A percentile compares a stretch with the other conserved stretches of the same genome.
Evolutionary conservation across 2,329 filamentous ascomycete genomes (phyloP).

Genomic region (Paracorniculantispora psalliotae): DNA sequence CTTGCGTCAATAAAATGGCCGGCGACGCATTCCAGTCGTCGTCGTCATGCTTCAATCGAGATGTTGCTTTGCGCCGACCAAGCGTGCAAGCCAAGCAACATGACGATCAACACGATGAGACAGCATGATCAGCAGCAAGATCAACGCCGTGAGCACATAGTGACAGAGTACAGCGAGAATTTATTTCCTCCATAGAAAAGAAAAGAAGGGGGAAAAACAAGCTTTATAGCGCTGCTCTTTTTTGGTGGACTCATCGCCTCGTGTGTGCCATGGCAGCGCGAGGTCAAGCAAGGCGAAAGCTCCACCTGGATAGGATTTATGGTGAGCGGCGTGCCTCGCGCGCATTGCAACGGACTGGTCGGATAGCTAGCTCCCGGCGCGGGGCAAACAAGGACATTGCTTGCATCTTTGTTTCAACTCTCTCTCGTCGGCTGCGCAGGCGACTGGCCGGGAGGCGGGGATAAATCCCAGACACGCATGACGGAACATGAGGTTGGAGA

Average conservation of each 20-base stretch:
- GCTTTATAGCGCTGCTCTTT: background rate
- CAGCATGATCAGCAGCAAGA: background rate
- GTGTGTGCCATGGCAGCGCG: too few relatives aligned
- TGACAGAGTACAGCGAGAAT: background rate
- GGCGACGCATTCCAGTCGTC: background rate
- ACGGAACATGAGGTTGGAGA: background rate
- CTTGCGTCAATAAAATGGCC: background rate
- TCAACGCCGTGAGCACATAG: background rate
- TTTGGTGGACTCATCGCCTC: background rate
- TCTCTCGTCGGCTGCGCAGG: background rate
- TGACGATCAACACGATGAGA: background rate
- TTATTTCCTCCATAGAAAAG: background rate
- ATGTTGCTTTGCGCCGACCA: too few relatives aligned
- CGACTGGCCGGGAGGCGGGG: constrained; percentile 4
- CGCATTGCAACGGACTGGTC: background rate
- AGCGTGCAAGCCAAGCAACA: background rate
- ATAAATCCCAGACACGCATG: constrained; percentile 8
- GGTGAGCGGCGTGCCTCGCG: background rate
- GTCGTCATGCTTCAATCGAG: background rate
- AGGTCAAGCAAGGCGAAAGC: too few relatives aligned
- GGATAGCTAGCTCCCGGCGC: background rate
- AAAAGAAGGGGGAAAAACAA: too few relatives aligned
- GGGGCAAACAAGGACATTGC: background rate
- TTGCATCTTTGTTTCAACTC: background rate
- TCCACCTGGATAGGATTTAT: background rate